phyloP scores from a whole-genome alignment of 1,139 yeast species.

The Debaryomyces coudertii region DNA sequence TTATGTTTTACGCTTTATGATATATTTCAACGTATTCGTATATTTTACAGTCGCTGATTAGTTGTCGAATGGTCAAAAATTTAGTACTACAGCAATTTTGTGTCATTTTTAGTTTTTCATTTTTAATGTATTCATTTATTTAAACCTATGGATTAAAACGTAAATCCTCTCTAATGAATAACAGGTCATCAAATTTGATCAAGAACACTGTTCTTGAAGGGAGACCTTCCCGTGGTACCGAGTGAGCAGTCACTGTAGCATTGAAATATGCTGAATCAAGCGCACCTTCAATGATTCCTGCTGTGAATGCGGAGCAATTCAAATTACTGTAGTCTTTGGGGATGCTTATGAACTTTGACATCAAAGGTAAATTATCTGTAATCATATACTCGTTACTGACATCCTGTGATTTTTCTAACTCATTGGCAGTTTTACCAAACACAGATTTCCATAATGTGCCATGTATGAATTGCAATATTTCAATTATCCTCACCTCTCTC shows the following conservation, averaged over 20 bases:
- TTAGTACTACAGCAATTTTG: background rate
- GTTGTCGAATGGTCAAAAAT: slow-evolving; percentile 8
- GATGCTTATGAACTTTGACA: slow-evolving; percentile 75
- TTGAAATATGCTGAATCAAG: slow-evolving; percentile 78
- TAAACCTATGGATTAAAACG: slow-evolving; percentile 14
- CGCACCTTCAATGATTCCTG: slow-evolving; percentile 91
- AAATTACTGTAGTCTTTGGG: slow-evolving; percentile 81
- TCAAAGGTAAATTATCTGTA: slow-evolving; percentile 77
- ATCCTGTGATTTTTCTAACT: slow-evolving; percentile 84
- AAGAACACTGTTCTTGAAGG: slow-evolving; percentile 83
- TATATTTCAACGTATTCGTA: background rate
- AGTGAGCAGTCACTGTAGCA: slow-evolving; percentile 87
- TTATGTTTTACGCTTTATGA: background rate
- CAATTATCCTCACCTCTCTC: slow-evolving; percentile 74
- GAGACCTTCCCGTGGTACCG: slow-evolving; percentile 64
- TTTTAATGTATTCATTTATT: background rate
- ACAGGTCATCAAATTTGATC: slow-evolving; percentile 69
- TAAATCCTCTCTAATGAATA: slow-evolving; percentile 56
- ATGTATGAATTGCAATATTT: slow-evolving; percentile 81
- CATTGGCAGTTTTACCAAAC: slow-evolving; percentile 85
- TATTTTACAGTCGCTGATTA: slow-evolving; percentile 2
- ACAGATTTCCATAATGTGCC: slow-evolving; percentile 79
- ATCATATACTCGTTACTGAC: slow-evolving; percentile 82
- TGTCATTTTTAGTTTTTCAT: slow-evolving; percentile 2
- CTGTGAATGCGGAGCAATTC: slow-evolving; percentile 83